Evolutionary conservation across 768 basidiomycete species (phyloP).

Genomic region (Podaxis carcinomalis): DNA sequence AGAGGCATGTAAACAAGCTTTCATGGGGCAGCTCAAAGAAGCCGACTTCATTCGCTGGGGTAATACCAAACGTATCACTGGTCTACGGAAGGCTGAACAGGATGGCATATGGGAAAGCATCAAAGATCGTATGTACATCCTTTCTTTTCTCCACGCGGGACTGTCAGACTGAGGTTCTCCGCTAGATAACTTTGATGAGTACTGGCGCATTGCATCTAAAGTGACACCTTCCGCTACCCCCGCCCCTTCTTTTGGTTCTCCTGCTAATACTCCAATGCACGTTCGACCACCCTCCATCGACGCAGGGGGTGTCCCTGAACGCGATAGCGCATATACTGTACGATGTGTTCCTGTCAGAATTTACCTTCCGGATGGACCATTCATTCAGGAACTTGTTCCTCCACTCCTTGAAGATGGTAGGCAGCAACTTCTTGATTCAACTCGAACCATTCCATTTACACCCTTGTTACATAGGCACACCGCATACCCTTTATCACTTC

Average conservation of each 20-base stretch:
- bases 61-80: constrained; percentile 90
- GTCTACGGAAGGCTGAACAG: constrained; percentile 85
- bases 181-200: constrained; percentile 93
- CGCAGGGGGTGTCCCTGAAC: constrained; percentile 47
- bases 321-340: constrained; percentile 84
- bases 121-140: constrained; percentile 71
- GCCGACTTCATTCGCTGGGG: constrained; percentile 98
- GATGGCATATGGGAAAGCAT: constrained; percentile 98
- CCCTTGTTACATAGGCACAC: constrained; percentile 44
- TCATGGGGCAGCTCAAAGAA: constrained; percentile 95
- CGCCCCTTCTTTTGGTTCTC: constrained; percentile 54
- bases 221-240: constrained; percentile 82
- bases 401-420: constrained; percentile 76
- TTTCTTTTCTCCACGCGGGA: neutral
- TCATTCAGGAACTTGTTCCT: constrained; percentile 85
- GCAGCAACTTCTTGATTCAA: constrained; percentile 19
- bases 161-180: neutral
- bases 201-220: constrained; percentile 91
- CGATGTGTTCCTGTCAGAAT: constrained; percentile 86
- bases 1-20: constrained; percentile 89
- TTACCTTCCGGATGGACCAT: constrained; percentile 87
- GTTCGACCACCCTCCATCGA: constrained; percentile 64
- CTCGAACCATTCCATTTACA: neutral
- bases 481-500: constrained; percentile 66
- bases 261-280: constrained; percentile 57